Evolutionary conservation across 768 basidiomycete genomes (phyloP).

Genomic region (Tubosaeta sp.): DNA sequence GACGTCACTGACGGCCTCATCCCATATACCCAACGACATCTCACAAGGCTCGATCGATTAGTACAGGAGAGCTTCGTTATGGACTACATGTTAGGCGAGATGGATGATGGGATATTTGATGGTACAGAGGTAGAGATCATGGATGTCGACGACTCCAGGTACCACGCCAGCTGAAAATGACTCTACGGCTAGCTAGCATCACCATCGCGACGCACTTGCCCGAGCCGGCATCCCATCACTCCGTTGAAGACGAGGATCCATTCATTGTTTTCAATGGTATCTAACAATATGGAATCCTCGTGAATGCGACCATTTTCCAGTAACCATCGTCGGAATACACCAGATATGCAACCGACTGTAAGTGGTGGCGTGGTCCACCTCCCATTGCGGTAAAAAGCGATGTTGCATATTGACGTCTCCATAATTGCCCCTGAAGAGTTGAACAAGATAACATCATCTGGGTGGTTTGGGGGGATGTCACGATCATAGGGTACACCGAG

Average conservation of each 20-base stretch:
- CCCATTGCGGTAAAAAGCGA: conserved; percentile 56
- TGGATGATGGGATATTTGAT: conserved; percentile 76
- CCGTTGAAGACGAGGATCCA: conserved; percentile 70
- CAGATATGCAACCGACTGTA: conserved; percentile 64
- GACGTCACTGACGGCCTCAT: conserved; percentile 83
- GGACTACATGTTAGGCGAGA: conserved; percentile 83
- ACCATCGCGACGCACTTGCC: conserved; percentile 21
- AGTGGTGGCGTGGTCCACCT: conserved; percentile 65
- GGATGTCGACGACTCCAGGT: conserved; percentile 33
- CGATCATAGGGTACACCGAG: conserved; percentile 6
- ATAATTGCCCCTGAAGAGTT: conserved; percentile 47
- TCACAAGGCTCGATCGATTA: conserved; percentile 76
- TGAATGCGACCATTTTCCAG: conserved; percentile 53
- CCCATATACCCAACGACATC: conserved; percentile 93
- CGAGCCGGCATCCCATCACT: conserved; percentile 64
- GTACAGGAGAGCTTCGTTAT: conserved; percentile 95
- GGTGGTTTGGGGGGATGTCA: conserved; percentile 11
- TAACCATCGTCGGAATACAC: conserved; percentile 66
- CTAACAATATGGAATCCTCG: conserved; percentile 41
- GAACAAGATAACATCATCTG: conserved; percentile 62
- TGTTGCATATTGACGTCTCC: conserved; percentile 68
- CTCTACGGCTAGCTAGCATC: background rate
- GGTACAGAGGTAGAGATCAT: conserved; percentile 41
- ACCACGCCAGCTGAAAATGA: conserved; percentile 15
- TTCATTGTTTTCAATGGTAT: conserved; percentile 49